A percentile compares a stretch with the other conserved stretches of the same genome.
Conservation (phyloP, 2,329 filamentous ascomycete genomes). For the Acrocalymma vagum region DNA sequence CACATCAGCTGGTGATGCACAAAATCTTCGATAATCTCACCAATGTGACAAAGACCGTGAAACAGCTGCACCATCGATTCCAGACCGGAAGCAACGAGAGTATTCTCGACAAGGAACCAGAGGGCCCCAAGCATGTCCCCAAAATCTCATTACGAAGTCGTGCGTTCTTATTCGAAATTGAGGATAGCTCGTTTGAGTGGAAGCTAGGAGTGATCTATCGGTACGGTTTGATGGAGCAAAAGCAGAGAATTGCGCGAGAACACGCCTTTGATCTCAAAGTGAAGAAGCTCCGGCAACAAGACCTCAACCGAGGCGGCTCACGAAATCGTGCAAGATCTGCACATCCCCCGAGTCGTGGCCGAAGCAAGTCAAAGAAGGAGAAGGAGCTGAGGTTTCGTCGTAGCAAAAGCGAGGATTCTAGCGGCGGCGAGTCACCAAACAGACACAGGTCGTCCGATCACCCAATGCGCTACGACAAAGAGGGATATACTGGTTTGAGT, state of each 20-base stretch:
- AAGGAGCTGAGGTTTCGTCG: slow-evolving; percentile 45
- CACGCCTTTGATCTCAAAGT: slow-evolving; percentile 89
- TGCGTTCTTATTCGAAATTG: slow-evolving; percentile 87
- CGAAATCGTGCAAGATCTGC: slow-evolving; percentile 62
- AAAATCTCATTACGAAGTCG: slow-evolving; percentile 84
- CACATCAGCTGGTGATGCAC: slow-evolving; percentile 89
- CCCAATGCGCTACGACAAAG: slow-evolving; percentile 78
- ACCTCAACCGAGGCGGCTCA: slow-evolving; percentile 59
- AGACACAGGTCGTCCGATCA: slow-evolving; percentile 47
- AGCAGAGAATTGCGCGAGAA: slow-evolving; percentile 86
- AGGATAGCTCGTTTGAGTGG: slow-evolving; percentile 97
- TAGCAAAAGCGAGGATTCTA: slow-evolving; percentile 49
- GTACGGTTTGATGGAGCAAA: slow-evolving; percentile 86
- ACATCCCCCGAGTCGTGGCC: slow-evolving; percentile 51
- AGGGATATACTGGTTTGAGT: slow-evolving; percentile 76
- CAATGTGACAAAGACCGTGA: slow-evolving; percentile 84
- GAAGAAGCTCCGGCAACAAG: slow-evolving; percentile 78
- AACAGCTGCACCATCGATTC: slow-evolving; percentile 94
- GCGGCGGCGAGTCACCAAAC: slow-evolving; percentile 33
- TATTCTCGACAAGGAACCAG: slow-evolving; percentile 83
- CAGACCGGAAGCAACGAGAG: slow-evolving; percentile 88
- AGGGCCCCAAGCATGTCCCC: slow-evolving; percentile 85
- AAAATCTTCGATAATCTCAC: slow-evolving; percentile 92
- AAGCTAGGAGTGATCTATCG: slow-evolving; percentile 95
- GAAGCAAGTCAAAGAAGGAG: slow-evolving; percentile 44